Evolutionary conservation across 2,329 filamentous ascomycete genomes (phyloP).

Genomic region (Cadophora malorum): DNA sequence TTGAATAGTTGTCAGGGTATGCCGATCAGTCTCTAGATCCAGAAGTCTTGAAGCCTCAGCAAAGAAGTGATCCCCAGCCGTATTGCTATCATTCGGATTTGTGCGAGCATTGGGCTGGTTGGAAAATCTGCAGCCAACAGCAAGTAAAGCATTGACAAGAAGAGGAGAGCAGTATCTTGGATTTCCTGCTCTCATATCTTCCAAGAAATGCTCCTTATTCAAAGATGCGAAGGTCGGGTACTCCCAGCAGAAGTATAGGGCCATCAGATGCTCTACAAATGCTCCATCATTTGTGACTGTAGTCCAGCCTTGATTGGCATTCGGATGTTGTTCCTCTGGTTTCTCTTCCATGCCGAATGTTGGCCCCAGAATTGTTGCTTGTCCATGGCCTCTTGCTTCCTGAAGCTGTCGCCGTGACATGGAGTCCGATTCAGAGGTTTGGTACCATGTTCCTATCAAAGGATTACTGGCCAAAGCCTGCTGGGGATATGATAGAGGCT

Average conservation of each 20-base stretch:
- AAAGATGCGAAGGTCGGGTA: slow-evolving; percentile 78
- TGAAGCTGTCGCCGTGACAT: slow-evolving; percentile 27
- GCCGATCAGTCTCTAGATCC: slow-evolving; percentile 57
- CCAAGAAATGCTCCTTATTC: slow-evolving; percentile 53
- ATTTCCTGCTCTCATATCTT: slow-evolving; percentile 37
- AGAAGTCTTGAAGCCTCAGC: slow-evolving; percentile 70
- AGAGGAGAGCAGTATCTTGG: slow-evolving; percentile 50
- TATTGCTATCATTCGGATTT: slow-evolving; percentile 65
- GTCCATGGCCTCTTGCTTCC: slow-evolving; percentile 51
- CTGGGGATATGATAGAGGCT: slow-evolving; percentile 45
- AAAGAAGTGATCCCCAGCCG: slow-evolving; percentile 77
- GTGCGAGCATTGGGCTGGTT: slow-evolving; percentile 67
- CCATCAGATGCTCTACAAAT: slow-evolving; percentile 68
- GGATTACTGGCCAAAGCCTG: slow-evolving; percentile 49
- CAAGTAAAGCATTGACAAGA: slow-evolving; percentile 42
- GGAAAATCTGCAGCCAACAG: slow-evolving; percentile 73
- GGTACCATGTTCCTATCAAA: slow-evolving; percentile 49
- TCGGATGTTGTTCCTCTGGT: slow-evolving; percentile 73
- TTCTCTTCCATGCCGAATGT: slow-evolving; percentile 65
- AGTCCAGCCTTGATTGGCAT: slow-evolving; percentile 72
- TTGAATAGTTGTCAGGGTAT: slow-evolving; percentile 74
- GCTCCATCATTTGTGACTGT: slow-evolving; percentile 61
- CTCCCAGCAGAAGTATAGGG: slow-evolving; percentile 77
- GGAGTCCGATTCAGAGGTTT: slow-evolving; percentile 22
- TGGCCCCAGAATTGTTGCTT: slow-evolving; percentile 62